Evolutionary conservation across 1,284 basidiomycete species (phyloP).

Genomic region (Cryptococcus sp.): DNA sequence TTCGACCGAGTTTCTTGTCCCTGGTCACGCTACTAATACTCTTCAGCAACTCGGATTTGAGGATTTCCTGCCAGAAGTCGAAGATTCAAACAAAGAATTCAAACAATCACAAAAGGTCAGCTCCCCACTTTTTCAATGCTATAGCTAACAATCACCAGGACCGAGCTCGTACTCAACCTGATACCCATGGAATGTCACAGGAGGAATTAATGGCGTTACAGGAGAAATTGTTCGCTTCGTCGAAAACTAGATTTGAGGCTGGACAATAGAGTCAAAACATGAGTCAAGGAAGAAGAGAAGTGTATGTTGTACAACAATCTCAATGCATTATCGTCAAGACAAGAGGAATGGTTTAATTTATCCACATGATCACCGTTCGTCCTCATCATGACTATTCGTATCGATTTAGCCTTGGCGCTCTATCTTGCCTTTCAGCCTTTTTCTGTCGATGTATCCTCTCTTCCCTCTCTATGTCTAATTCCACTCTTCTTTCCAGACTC

Average conservation of each 20-base stretch:
- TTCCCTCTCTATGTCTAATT: slow-evolving; percentile 1
- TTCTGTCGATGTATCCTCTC: neutral
- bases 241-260: slow-evolving; percentile 56
- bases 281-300: too few species aligned
- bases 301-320: too few species aligned
- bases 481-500: neutral
- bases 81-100: slow-evolving; percentile 79
- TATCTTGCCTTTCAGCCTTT: neutral
- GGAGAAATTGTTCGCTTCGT: slow-evolving; percentile 85
- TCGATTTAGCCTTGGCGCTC: too few species aligned
- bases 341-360: too few species aligned
- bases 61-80: slow-evolving; percentile 88
- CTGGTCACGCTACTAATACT: slow-evolving; percentile 30
- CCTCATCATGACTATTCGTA: too few species aligned
- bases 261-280: slow-evolving; percentile 15
- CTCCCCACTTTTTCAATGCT: neutral
- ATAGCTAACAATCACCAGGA: slow-evolving; percentile 17
- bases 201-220: slow-evolving; percentile 85
- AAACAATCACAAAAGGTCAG: slow-evolving; percentile 33
- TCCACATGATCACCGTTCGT: too few species aligned
- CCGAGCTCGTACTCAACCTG: slow-evolving; percentile 74
- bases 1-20: neutral
- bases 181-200: slow-evolving; percentile 82
- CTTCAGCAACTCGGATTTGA: slow-evolving; percentile 65
- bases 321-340: too few species aligned